These are phyloP conservation scores for Capronia americana DNA, from an alignment of 2,329 filamentous ascomycete genomes.

Conservation along the genomic window DNA sequence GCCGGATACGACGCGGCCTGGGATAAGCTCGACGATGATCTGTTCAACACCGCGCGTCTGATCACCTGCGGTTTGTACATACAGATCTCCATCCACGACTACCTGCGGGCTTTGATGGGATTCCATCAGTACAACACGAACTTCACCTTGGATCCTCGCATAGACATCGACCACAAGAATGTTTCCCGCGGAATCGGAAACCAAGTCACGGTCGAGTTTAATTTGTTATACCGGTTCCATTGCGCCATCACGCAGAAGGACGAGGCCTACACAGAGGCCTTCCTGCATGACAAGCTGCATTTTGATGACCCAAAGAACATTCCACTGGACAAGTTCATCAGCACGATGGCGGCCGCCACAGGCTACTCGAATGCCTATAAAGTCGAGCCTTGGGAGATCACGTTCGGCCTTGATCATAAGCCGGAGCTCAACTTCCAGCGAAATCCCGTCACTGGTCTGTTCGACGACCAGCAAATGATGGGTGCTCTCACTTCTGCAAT, in stretches of 20 bases:
- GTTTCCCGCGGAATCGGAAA: neutral
- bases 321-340: neutral
- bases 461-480: slow-evolving; percentile 6
- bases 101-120: slow-evolving; percentile 4
- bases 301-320: neutral
- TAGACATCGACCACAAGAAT: neutral
- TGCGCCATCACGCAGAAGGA: slow-evolving; percentile 9
- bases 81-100: slow-evolving; percentile 6
- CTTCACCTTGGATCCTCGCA: slow-evolving; percentile 5
- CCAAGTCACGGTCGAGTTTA: slow-evolving; percentile 9
- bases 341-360: neutral
- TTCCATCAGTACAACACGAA: slow-evolving; percentile 5
- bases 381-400: neutral
- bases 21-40: slow-evolving; percentile 8
- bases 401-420: neutral
- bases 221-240: neutral
- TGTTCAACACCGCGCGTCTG: slow-evolving; percentile 1
- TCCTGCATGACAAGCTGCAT: neutral
- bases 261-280: neutral
- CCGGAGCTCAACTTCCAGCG: slow-evolving; percentile 4
- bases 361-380: neutral
- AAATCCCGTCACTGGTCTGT: neutral
- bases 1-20: slow-evolving; percentile 2
- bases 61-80: slow-evolving; percentile 3
- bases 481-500: neutral